Evolutionary conservation across 2,329 filamentous ascomycete species (phyloP).

Genomic region (Diaporthe vexans): DNA sequence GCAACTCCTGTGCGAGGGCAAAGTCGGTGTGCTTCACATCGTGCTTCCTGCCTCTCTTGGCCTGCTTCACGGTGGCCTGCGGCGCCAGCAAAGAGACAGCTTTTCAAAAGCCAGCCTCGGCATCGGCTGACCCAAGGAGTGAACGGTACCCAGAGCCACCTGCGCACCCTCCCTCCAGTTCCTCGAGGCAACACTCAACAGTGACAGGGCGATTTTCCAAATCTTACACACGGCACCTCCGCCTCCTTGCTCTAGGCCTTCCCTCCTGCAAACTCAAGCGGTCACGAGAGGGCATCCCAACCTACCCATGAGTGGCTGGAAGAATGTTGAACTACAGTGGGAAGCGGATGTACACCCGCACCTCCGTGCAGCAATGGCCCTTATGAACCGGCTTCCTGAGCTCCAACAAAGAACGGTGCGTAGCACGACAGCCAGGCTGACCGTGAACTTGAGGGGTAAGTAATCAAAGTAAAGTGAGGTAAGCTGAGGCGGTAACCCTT

Average conservation of each 20-base stretch:
- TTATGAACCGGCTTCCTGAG: no score
- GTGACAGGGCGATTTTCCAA: background rate
- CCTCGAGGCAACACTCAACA: background rate
- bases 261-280: background rate
- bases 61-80: constrained; percentile 4
- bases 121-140: background rate
- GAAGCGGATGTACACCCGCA: no score
- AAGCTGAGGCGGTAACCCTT: constrained; percentile 5
- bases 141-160: no score
- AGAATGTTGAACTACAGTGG: background rate
- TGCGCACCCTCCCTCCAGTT: background rate
- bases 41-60: constrained; percentile 2
- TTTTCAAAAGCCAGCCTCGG: background rate
- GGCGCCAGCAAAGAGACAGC: background rate
- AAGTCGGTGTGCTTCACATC: constrained; percentile 14
- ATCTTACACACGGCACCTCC: constrained; percentile 6
- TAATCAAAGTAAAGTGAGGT: constrained; percentile 19
- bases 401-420: background rate
- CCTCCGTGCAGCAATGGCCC: no score
- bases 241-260: constrained; percentile 3
- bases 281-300: constrained; percentile 26
- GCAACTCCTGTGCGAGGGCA: constrained; percentile 3
- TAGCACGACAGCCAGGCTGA: constrained; percentile 24
- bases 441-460: constrained; percentile 29
- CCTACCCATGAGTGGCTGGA: constrained; percentile 26